Evolutionary conservation across 208 protist species (phyloP), one percentile per base, ranked within the genome.

Genomic region (Crithidia brevicula): DNA sequence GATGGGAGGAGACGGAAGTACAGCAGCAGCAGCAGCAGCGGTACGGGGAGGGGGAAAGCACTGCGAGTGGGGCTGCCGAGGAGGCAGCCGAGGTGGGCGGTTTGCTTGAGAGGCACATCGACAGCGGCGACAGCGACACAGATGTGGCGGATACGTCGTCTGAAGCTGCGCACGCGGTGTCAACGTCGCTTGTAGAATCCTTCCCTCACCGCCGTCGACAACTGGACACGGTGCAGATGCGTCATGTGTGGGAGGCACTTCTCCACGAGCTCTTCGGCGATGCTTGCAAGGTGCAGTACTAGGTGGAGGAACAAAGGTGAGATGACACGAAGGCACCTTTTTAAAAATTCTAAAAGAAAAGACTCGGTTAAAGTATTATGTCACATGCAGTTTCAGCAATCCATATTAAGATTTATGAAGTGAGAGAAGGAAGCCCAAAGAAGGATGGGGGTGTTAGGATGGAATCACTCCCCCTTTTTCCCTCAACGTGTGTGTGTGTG

Each of bases 241-340:
- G 56, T 11, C 6, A 36, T 3, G 23, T 33, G 40, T 50, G 36
- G 56, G 42, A 38, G 23, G 40, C 9, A 7, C 13, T 47, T 2
- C 25, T 62, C 25, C 42, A 42, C 27, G 22, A 42, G 10, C 15
- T 62, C 0, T 62, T 62, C 28, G 56, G 56, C 2, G 16, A n/a
- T 13, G 11, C n/a, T 18, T 62, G 36, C 40, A 13, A 1, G 3
- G 56, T 62, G 4, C 28, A 38, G 40, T 62, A 62, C 42, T 62
- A 25, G 33, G n/a, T 20, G 10, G 36, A 40, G 36, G 36, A 40
- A 1, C 36, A 13, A 0, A 13, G 1, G 15, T 7, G 15, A 0
- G 1, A 40, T 40, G 36, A 40, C 36, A 40, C 8, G 10, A 40
- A 40, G 13, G 16, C 7, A 22, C 8, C 1, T 47, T 22, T 47